Evolutionary conservation across 257 asterid species (phyloP).

Genomic region (Osmanthus fragrans): DNA sequence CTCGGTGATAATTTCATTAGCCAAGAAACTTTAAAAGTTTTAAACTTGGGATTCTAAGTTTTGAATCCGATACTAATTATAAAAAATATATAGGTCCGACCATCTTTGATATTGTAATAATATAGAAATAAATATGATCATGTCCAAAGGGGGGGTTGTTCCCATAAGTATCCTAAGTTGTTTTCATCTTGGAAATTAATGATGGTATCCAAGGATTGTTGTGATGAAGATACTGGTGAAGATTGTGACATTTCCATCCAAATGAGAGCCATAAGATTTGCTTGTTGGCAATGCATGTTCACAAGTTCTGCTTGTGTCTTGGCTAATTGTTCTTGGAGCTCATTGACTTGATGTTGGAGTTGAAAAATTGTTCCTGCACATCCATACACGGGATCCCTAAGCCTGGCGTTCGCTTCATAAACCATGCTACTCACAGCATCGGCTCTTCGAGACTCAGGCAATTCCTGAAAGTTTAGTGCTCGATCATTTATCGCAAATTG

Average conservation of each 20-base stretch:
- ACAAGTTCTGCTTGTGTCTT: slow-evolving; percentile 45
- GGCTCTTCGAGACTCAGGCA: slow-evolving; percentile 44
- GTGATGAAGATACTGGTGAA: not conserved
- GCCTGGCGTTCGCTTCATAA: slow-evolving; percentile 49
- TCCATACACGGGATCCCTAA: slow-evolving; percentile 54
- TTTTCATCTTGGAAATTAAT: slow-evolving; percentile 33
- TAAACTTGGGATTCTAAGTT: no score
- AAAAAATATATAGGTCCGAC: not conserved
- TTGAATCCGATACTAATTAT: no score
- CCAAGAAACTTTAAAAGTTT: not conserved
- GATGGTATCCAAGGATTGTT: slow-evolving; percentile 12
- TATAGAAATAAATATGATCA: slow-evolving; percentile 10
- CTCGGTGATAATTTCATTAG: no score
- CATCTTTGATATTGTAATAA: not conserved
- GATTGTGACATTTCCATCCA: slow-evolving; percentile 44
- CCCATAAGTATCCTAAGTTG: slow-evolving; percentile 31
- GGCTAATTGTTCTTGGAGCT: slow-evolving; percentile 49
- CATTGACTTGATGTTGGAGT: slow-evolving; percentile 48
- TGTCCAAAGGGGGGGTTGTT: slow-evolving; percentile 36
- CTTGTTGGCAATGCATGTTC: slow-evolving; percentile 50
- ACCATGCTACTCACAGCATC: slow-evolving; percentile 60
- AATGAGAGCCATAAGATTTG: slow-evolving; percentile 44
- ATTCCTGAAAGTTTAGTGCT: slow-evolving; percentile 26
- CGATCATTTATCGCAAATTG: not conserved
- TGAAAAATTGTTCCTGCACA: slow-evolving; percentile 50